phyloP scores from a whole-genome alignment of 78 protist species.

The Cavenderia fasciculata region DNA sequence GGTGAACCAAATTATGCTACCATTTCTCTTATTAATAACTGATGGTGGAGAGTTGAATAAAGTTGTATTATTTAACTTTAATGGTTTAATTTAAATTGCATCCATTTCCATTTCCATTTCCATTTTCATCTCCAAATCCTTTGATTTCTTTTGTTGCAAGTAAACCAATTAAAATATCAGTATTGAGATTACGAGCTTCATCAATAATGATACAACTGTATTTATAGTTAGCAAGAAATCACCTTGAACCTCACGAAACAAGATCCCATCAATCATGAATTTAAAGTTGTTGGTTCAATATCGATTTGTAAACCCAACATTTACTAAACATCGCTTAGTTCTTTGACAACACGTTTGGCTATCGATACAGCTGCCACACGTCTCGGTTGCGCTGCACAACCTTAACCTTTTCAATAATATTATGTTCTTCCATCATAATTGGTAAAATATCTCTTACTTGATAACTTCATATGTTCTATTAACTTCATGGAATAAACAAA shows the following conservation, averaged over 20 bases:
- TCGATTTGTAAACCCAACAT: slow-evolving; percentile 89
- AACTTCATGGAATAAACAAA: no score
- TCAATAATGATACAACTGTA: slow-evolving; percentile 87
- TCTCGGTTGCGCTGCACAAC: slow-evolving; percentile 91
- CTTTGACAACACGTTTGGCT: slow-evolving; percentile 86
- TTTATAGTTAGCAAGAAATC: slow-evolving; percentile 81
- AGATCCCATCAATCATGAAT: slow-evolving; percentile 95
- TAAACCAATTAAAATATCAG: slow-evolving; percentile 89
- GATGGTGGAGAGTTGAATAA: slow-evolving; percentile 87
- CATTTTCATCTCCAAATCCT: slow-evolving; percentile 8
- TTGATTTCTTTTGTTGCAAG: slow-evolving; percentile 74
- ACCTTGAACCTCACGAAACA: slow-evolving; percentile 86
- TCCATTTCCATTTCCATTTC: no score
- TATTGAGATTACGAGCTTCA: slow-evolving; percentile 93
- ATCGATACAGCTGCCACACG: slow-evolving; percentile 94
- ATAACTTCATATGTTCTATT: slow-evolving; percentile 44
- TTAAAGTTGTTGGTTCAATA: slow-evolving; percentile 77
- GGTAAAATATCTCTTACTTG: slow-evolving; percentile 55
- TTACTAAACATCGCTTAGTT: slow-evolving; percentile 71
- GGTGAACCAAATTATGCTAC: no score
- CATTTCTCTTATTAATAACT: slow-evolving; percentile 86
- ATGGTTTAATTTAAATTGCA: slow-evolving; percentile 79
- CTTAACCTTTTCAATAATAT: slow-evolving; percentile 91
- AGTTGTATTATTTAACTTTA: slow-evolving; percentile 89
- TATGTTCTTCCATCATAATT: slow-evolving; percentile 79